phyloP scores from a whole-genome alignment of 176 grass and related monocot genomes.

The Eremochloa ophiuroides region DNA sequence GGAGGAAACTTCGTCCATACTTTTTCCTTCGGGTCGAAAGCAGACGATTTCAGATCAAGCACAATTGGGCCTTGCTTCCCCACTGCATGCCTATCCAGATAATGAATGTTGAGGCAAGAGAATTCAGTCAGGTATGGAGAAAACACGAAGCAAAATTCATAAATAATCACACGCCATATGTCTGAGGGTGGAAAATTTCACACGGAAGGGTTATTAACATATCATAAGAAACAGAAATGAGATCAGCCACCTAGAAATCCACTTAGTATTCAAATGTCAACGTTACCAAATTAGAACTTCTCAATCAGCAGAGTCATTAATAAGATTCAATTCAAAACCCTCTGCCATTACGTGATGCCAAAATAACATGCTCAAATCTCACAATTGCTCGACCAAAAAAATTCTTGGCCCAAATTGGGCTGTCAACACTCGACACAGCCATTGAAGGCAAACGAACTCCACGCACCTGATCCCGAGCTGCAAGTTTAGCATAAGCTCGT shows the following conservation, averaged over 20 bases:
- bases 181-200: not conserved
- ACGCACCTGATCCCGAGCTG: constrained; percentile 92
- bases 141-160: not conserved
- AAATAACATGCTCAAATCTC: not conserved
- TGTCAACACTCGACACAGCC: not conserved
- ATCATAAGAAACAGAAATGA: not conserved
- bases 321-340: not conserved
- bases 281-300: not conserved
- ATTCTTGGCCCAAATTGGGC: not conserved
- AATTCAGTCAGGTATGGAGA: not conserved
- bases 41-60: constrained; percentile 84
- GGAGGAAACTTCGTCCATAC: constrained; percentile 95
- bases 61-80: constrained; percentile 78
- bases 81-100: constrained; percentile 63
- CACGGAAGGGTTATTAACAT: not conserved
- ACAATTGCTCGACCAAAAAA: not conserved
- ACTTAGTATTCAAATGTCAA: not conserved
- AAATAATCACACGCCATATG: not conserved
- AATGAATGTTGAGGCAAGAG: constrained; percentile 6
- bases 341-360: not conserved
- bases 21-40: constrained; percentile 93
- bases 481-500: constrained; percentile 95
- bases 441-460: not conserved
- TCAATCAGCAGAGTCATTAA: constrained; percentile 7
- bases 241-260: constrained; percentile 4